A percentile compares a stretch with the other conserved stretches of the same genome.
These are phyloP conservation scores for Phaseolus lunatus DNA, from an alignment of 306 rosid species.

Conservation along the genomic window DNA sequence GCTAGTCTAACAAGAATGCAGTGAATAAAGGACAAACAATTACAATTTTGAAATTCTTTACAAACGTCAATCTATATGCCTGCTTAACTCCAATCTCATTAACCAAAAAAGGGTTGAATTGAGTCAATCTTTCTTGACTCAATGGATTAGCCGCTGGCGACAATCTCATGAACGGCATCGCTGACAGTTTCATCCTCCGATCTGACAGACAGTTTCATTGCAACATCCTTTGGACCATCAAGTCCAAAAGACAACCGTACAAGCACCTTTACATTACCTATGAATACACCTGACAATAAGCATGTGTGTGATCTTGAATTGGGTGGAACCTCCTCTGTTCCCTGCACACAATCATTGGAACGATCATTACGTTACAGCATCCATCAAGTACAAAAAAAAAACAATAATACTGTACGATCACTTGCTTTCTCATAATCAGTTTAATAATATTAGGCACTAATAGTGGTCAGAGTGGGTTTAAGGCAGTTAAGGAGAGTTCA, in stretches of 20 bases:
- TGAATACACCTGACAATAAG: constrained; percentile 83
- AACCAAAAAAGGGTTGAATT: constrained; percentile 41
- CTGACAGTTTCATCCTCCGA: constrained; percentile 80
- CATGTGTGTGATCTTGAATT: constrained; percentile 93
- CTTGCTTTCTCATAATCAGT: constrained; percentile 28
- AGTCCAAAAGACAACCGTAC: constrained; percentile 87
- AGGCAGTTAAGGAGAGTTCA: neutral
- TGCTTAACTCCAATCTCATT: constrained; percentile 50
- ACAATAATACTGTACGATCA: constrained; percentile 25
- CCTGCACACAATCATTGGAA: constrained; percentile 59
- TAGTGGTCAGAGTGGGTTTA: neutral
- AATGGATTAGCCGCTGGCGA: constrained; percentile 81
- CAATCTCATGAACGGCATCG: constrained; percentile 88
- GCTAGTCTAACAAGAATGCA: constrained; percentile 43
- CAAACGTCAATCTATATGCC: constrained; percentile 54
- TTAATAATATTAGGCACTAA: neutral
- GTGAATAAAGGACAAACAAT: constrained; percentile 30
- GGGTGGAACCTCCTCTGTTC: constrained; percentile 84
- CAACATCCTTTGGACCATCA: constrained; percentile 90
- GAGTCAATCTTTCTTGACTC: constrained; percentile 46
- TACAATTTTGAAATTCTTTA: constrained; percentile 51
- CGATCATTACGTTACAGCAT: constrained; percentile 1
- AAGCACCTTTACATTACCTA: constrained; percentile 83
- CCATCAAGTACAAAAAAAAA: constrained; percentile 32
- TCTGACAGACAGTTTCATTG: constrained; percentile 91